Evolutionary conservation across 2,329 filamentous ascomycete genomes (phyloP).

Genomic region (Ophiostoma australiae): DNA sequence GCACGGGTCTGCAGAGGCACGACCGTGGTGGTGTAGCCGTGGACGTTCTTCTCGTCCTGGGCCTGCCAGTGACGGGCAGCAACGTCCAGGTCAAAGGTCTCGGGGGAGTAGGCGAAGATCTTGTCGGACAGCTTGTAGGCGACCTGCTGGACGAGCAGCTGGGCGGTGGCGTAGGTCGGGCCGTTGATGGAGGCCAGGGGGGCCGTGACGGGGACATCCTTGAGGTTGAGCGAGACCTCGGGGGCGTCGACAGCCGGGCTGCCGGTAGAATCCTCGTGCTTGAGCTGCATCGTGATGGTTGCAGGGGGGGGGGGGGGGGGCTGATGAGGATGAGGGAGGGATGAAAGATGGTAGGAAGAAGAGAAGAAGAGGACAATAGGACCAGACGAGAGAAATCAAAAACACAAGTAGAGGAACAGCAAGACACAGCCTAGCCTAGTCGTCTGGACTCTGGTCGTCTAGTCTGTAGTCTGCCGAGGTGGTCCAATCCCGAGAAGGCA

Average conservation of each 20-base stretch:
- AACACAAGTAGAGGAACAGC: slow-evolving; percentile 10
- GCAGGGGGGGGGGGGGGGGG: too few species aligned
- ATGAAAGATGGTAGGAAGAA: background rate
- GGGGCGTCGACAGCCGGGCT: slow-evolving; percentile 23
- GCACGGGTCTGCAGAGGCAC: slow-evolving; percentile 78
- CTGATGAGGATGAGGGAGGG: background rate
- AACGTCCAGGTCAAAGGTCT: slow-evolving; percentile 84
- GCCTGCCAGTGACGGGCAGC: slow-evolving; percentile 74
- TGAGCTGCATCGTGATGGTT: slow-evolving; percentile 27
- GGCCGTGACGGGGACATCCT: slow-evolving; percentile 45
- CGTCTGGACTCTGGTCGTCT: background rate
- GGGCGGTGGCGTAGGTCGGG: slow-evolving; percentile 87
- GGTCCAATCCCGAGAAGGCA: background rate
- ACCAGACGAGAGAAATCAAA: slow-evolving; percentile 8
- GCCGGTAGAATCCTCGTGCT: slow-evolving; percentile 29
- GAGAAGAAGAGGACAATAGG: slow-evolving; percentile 12
- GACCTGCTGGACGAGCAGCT: slow-evolving; percentile 91
- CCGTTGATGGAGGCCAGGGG: slow-evolving; percentile 63
- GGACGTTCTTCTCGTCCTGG: slow-evolving; percentile 67
- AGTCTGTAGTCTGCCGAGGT: background rate
- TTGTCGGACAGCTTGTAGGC: slow-evolving; percentile 94
- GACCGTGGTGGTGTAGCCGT: slow-evolving; percentile 73
- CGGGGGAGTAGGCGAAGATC: slow-evolving; percentile 93
- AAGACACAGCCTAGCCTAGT: background rate
- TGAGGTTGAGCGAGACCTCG: slow-evolving; percentile 30